phyloP scores from a whole-genome alignment of 2,329 filamentous ascomycete species.

The Pseudogymnoascus sp. region DNA sequence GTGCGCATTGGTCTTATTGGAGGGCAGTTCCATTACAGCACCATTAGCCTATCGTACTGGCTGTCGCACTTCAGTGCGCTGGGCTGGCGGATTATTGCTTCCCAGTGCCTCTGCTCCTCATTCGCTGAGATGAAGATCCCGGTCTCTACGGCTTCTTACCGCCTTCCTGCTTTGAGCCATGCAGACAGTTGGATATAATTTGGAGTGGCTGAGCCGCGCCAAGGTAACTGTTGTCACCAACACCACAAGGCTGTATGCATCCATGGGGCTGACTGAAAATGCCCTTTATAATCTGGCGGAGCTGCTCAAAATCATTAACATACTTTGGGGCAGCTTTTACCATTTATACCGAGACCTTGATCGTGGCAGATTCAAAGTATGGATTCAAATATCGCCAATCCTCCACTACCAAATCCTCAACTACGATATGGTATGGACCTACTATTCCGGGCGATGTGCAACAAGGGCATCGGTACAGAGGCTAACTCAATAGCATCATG shows the following conservation, averaged over 20 bases:
- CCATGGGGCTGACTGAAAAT: neutral
- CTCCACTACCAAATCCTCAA: neutral
- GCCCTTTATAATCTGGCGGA: neutral
- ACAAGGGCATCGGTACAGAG: no score
- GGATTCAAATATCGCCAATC: neutral
- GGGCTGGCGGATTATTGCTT: neutral
- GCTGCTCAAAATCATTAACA: neutral
- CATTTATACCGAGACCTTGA: neutral
- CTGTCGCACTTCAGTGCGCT: neutral
- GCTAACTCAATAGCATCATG: neutral
- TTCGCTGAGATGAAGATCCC: neutral
- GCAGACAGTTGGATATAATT: neutral
- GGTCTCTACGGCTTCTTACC: neutral
- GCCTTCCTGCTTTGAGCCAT: neutral
- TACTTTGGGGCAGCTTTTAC: neutral
- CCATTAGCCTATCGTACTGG: neutral
- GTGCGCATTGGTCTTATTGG: neutral
- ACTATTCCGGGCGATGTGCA: no score
- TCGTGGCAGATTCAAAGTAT: neutral
- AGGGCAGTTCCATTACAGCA: neutral
- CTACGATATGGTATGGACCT: neutral
- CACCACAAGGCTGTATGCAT: neutral
- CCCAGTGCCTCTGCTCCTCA: neutral
- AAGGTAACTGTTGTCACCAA: neutral
- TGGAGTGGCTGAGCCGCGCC: neutral